phyloP scores from a whole-genome alignment of 2,329 filamentous ascomycete species.

The Dendrostoma leiphaemia region DNA sequence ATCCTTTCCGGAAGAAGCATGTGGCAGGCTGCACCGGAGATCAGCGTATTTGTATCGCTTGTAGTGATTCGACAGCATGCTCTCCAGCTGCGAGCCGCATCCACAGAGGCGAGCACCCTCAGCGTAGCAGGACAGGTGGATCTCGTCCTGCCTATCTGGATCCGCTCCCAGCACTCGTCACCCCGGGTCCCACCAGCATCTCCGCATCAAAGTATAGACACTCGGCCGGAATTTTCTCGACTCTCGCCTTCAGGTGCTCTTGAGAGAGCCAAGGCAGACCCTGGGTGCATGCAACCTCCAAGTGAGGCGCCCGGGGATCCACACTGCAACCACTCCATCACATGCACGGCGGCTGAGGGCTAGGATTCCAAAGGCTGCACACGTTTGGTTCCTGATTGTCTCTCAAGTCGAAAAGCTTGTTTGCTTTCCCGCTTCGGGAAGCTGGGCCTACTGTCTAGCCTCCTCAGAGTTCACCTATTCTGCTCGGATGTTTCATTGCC shows the following conservation, averaged over 20 bases:
- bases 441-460: neutral
- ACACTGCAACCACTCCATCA: neutral
- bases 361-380: neutral
- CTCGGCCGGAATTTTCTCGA: too few relatives aligned
- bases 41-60: neutral
- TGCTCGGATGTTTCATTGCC: slow-evolving; percentile 9
- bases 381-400: too few relatives aligned
- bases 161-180: neutral
- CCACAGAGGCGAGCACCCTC: neutral
- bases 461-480: neutral
- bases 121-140: neutral
- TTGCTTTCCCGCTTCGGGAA: slow-evolving; percentile 3
- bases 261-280: neutral
- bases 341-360: neutral
- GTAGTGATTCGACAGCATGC: neutral
- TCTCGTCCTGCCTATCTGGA: neutral
- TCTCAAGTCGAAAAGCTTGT: neutral
- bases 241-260: neutral
- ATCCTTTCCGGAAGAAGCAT: slow-evolving; percentile 3
- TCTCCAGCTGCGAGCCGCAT: neutral
- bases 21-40: slow-evolving; percentile 1
- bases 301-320: neutral
- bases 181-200: neutral
- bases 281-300: neutral
- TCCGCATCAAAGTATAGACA: too few relatives aligned